These are phyloP conservation scores for Trifolium repens DNA, from an alignment of 306 rosid genomes.

Conservation along the genomic window DNA sequence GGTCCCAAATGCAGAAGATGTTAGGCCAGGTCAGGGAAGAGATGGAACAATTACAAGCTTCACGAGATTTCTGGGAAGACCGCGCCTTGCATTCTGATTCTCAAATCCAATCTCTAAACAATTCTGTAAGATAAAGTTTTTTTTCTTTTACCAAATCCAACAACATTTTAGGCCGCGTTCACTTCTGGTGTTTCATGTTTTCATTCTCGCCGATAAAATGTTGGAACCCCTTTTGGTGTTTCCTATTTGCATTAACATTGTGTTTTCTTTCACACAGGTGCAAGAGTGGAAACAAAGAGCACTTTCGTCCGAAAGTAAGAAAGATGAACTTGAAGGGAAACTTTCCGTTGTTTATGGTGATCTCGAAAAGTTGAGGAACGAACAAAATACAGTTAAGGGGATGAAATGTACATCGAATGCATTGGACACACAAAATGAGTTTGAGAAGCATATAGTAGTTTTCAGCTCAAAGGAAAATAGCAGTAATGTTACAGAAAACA, in stretches of 20 bases:
- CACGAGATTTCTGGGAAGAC: slow-evolving; percentile 89
- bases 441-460: slow-evolving; percentile 78
- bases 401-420: slow-evolving; percentile 34
- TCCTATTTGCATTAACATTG: neutral
- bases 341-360: slow-evolving; percentile 48
- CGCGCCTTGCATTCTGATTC: slow-evolving; percentile 61
- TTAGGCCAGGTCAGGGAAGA: slow-evolving; percentile 84
- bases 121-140: slow-evolving; percentile 48
- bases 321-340: slow-evolving; percentile 54
- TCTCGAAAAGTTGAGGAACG: slow-evolving; percentile 53
- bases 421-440: slow-evolving; percentile 57
- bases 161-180: neutral
- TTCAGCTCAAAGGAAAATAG: slow-evolving; percentile 70
- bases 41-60: slow-evolving; percentile 88
- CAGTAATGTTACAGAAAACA: slow-evolving; percentile 39
- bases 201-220: neutral
- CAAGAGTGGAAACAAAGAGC: slow-evolving; percentile 91
- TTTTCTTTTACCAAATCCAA: too few species aligned
- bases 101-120: slow-evolving; percentile 61
- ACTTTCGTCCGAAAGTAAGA: slow-evolving; percentile 59
- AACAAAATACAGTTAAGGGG: slow-evolving; percentile 35
- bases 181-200: neutral
- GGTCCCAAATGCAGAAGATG: slow-evolving; percentile 99
- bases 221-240: neutral
- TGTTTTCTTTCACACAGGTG: slow-evolving; percentile 53